Evolutionary conservation across 352 stramenopile species (phyloP).

Genomic region (Phytopythium litorale): DNA sequence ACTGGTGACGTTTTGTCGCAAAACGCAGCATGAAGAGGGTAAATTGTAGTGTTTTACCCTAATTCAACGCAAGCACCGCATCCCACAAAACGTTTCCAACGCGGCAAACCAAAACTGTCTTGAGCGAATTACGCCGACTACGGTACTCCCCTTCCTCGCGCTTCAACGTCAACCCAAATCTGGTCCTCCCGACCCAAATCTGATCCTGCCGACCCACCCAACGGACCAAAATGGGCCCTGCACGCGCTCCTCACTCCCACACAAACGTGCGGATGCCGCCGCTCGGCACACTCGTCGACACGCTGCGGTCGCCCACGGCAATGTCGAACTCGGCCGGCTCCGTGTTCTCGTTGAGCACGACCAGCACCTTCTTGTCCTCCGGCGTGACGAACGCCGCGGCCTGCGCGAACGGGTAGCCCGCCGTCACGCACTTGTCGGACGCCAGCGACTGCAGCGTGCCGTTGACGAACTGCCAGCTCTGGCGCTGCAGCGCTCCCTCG

Average conservation of each 20-base stretch:
- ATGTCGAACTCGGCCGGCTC: slow-evolving; percentile 66
- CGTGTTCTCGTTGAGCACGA: slow-evolving; percentile 85
- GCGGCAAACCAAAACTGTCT: slow-evolving; percentile 1
- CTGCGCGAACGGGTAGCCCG: slow-evolving; percentile 74
- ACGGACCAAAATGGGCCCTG: background rate
- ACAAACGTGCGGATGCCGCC: slow-evolving; percentile 71
- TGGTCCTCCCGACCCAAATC: background rate
- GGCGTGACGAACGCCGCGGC: slow-evolving; percentile 67
- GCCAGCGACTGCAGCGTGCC: slow-evolving; percentile 47
- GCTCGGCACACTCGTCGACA: slow-evolving; percentile 49
- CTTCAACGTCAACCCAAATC: background rate
- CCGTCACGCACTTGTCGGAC: slow-evolving; percentile 72
- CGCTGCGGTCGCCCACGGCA: slow-evolving; percentile 30
- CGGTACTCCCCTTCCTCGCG: background rate
- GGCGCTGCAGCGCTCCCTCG: slow-evolving; percentile 23
- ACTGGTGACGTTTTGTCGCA: background rate
- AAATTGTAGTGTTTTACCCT: background rate
- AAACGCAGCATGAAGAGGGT: background rate
- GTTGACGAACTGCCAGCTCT: slow-evolving; percentile 62
- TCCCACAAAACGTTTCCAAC: background rate
- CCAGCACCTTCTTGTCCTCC: slow-evolving; percentile 65
- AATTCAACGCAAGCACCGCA: background rate
- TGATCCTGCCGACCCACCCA: background rate
- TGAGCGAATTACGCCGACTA: background rate
- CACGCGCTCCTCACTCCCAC: slow-evolving; percentile 33